These are phyloP conservation scores for Pseudogymnoascus sp. DNA, from an alignment of 2,329 filamentous ascomycete genomes.

Conservation along the genomic window DNA sequence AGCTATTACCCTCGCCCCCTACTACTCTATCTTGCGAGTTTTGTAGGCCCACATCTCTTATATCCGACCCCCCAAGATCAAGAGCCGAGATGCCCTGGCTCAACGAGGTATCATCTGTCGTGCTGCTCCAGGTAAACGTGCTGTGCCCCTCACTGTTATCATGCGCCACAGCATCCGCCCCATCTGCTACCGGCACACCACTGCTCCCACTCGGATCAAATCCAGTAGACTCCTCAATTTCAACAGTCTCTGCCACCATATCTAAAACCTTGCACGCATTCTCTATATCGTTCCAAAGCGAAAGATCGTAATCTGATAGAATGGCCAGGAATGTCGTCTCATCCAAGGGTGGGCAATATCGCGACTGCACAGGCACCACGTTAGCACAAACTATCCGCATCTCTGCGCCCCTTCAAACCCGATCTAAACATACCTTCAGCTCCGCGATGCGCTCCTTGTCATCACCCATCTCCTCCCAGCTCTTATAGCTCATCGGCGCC, in stretches of 20 bases:
- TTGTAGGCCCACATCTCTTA: slow-evolving; percentile 35
- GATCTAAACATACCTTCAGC: background rate
- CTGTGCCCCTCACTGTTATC: slow-evolving; percentile 14
- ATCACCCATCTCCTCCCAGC: background rate
- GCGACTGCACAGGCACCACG: slow-evolving; percentile 39
- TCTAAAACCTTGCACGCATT: slow-evolving; percentile 53
- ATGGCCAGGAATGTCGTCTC: slow-evolving; percentile 71
- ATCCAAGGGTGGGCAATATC: slow-evolving; percentile 69
- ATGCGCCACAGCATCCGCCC: background rate
- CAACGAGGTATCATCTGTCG: slow-evolving; percentile 25
- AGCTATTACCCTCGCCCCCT: background rate
- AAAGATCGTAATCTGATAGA: slow-evolving; percentile 62
- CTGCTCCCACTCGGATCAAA: slow-evolving; percentile 73
- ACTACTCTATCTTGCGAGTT: slow-evolving; percentile 46
- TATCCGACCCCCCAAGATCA: slow-evolving; percentile 21
- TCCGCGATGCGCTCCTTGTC: background rate
- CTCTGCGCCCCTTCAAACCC: background rate
- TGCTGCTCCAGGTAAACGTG: slow-evolving; percentile 19
- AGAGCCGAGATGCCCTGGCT: slow-evolving; percentile 20
- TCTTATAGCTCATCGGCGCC: background rate
- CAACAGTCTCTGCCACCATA: slow-evolving; percentile 55
- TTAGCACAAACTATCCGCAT: background rate
- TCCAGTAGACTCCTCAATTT: slow-evolving; percentile 59
- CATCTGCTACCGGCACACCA: slow-evolving; percentile 18
- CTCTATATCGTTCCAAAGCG: slow-evolving; percentile 41